Evolutionary conservation across 106 monocot genomes (phyloP).

Genomic region (Apostasia shenzhenica): DNA sequence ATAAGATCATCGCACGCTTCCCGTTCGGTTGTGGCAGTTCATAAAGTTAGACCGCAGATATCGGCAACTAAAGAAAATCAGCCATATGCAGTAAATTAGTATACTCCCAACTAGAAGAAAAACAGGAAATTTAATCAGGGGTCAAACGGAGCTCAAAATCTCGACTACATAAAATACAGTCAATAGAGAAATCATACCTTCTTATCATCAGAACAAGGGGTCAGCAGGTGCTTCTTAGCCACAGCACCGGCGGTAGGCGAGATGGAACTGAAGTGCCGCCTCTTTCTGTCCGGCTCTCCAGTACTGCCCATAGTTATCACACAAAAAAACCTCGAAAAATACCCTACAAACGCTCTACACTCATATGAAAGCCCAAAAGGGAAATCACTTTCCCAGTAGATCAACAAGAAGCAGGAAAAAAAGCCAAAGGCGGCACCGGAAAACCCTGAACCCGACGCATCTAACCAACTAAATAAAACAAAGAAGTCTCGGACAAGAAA

Average conservation of each 20-base stretch:
- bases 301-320: constrained; percentile 42
- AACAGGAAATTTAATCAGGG: not conserved
- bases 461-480: not conserved
- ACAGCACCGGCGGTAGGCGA: constrained; percentile 25
- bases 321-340: not conserved
- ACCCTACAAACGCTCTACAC: not conserved
- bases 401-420: not conserved
- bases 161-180: not conserved
- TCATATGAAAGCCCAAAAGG: not conserved
- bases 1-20: too few relatives aligned
- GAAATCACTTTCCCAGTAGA: not conserved
- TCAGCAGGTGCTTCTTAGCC: constrained; percentile 39
- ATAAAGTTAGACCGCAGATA: too few relatives aligned
- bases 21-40: too few relatives aligned
- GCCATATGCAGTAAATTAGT: not conserved
- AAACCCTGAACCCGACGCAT: not conserved
- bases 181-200: constrained; percentile 32
- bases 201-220: constrained; percentile 55
- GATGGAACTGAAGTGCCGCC: constrained; percentile 43
- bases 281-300: constrained; percentile 46
- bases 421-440: not conserved
- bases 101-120: not conserved
- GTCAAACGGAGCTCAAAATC: not conserved
- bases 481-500: not conserved
- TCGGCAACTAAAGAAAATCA: too few relatives aligned